Conservation (phyloP, 2,329 filamentous ascomycete genomes). For the Botrytis squamosa region DNA sequence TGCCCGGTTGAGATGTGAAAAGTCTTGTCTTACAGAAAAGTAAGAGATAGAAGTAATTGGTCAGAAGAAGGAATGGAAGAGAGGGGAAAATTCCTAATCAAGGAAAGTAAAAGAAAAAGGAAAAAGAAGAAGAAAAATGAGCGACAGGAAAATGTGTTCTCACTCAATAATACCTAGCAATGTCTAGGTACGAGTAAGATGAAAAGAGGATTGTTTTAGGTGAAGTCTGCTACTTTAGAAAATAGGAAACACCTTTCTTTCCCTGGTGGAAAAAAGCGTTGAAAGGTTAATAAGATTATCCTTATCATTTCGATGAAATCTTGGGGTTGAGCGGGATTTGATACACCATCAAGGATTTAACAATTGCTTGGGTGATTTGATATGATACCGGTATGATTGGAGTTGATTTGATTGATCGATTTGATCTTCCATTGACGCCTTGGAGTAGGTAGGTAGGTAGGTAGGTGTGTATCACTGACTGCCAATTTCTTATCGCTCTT, state of each 20-base stretch:
- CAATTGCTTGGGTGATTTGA: background rate
- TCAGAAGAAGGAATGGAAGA: constrained; percentile 25
- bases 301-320: background rate
- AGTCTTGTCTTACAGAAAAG: background rate
- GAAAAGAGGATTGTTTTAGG: background rate
- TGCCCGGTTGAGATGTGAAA: background rate
- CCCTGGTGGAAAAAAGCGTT: background rate
- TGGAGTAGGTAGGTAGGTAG: no score
- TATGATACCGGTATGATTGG: background rate
- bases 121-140: background rate
- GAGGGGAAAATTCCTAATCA: constrained; percentile 24
- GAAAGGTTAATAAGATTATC: background rate
- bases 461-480: background rate
- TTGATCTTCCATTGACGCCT: no score
- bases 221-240: background rate
- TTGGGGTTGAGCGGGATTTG: background rate
- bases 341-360: background rate
- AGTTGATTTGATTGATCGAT: no score
- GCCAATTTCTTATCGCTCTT: background rate
- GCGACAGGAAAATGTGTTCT: background rate
- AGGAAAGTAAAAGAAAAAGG: background rate
- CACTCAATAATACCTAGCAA: background rate
- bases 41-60: background rate
- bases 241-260: background rate
- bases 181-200: background rate